Base-by-base conservation (phyloP, 305 asterid species). In the Plantago coronopus region DNA sequence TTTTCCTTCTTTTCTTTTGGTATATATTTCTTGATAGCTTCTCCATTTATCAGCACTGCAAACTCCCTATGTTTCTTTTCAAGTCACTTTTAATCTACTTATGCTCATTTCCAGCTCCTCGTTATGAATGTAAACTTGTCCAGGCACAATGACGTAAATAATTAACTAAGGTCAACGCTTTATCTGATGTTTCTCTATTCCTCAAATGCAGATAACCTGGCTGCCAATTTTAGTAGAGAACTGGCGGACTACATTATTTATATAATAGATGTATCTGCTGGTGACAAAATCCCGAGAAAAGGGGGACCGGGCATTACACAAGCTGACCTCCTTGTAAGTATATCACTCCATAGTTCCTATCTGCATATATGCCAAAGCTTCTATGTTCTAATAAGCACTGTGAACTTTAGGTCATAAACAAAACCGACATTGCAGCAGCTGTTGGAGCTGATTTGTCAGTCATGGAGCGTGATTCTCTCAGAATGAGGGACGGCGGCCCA, bases 301-400 rank as follows among this genome's bases (percentile, higher is more conserved):
- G 98, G 98, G 63, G 98, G 98, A 37, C 98, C 98, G 16, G 98
- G 98, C 54, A 91, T 91, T 67, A 91, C 97, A 0, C 98, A 91
- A 64, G 95, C 98, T 64, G 98, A 91, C 74, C 95, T 91, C 69
- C 94, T 91, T 47, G 98, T 91, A 72, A 14, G 94, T 57, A 34
- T 20, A 61, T n/a, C 63, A 3, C 47, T 57, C 5, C 56, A 14
- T 22, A 50, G 11, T 49, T 49, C 25, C 17, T 18, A 5, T 23
- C 15, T 51, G 29, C 37, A 22, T 16, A 25, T 17, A 53, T 18
- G 27, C 58, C 20, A 23, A 53, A 15, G 19, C 15, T 25, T 53
- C 31, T 3, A 15, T 43, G 20, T 29, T 54, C 61, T 68, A 34
- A 50, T 5, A 58, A 63, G 23, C 60, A 18, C 37, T 9, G 5